Evolutionary conservation across 1,139 yeast genomes (phyloP).

Genomic region (Geotrichum australiense): DNA sequence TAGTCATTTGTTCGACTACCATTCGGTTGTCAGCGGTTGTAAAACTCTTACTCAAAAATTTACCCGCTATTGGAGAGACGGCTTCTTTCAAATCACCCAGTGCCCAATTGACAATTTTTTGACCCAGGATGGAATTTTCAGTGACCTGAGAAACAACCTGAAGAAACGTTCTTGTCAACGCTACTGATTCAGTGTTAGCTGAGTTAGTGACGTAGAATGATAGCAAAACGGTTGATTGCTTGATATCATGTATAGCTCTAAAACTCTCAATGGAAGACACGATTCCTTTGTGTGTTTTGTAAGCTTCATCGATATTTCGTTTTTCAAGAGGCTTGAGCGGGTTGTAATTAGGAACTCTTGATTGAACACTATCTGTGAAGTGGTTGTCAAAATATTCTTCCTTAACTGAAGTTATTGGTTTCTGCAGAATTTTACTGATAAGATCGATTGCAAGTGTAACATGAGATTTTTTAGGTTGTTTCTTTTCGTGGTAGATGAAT

Average conservation of each 20-base stretch:
- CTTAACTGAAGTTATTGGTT: constrained; percentile 2
- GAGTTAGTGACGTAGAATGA: constrained; percentile 21
- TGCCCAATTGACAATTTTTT: constrained; percentile 29
- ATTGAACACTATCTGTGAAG: constrained; percentile 27
- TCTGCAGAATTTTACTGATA: constrained; percentile 6
- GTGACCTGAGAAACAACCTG: constrained; percentile 19
- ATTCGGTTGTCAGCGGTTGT: constrained; percentile 7
- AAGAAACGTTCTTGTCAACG: constrained; percentile 31
- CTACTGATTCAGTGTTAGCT: constrained; percentile 18
- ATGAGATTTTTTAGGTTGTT: constrained; percentile 16
- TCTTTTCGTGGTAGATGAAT: constrained; percentile 20
- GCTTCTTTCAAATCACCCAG: constrained; percentile 30
- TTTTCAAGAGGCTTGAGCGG: constrained; percentile 28
- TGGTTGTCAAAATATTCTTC: constrained; percentile 9
- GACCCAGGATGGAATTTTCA: constrained; percentile 21
- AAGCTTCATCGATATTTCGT: constrained; percentile 23
- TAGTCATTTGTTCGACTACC: constrained; percentile 6
- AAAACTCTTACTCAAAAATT: constrained; percentile 5
- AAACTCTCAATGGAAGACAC: constrained; percentile 23
- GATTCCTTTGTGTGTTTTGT: constrained; percentile 19
- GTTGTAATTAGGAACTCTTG: constrained; percentile 27
- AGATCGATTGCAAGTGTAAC: constrained; percentile 9
- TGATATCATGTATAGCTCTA: constrained; percentile 21
- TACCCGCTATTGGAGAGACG: constrained; percentile 20
- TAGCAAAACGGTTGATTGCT: constrained; percentile 27